Evolutionary conservation across 495 filamentous ascomycete species (phyloP).

Genomic region (Trichocladium antarcticum): DNA sequence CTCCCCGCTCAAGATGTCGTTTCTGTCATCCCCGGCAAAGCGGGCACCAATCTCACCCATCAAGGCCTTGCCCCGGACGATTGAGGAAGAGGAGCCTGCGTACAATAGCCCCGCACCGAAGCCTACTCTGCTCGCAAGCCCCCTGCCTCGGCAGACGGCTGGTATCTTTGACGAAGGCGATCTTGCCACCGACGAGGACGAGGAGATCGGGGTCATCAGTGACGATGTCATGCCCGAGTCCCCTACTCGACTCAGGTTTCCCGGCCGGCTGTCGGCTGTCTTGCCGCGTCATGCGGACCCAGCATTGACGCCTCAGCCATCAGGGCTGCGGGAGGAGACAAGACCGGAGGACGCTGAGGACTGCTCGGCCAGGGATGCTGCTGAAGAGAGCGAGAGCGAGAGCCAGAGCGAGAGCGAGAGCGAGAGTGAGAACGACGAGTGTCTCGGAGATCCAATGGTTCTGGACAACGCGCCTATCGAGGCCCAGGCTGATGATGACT

Average conservation of each 20-base stretch:
- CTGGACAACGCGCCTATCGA: slow-evolving; percentile 21
- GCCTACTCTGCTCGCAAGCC: slow-evolving; percentile 32
- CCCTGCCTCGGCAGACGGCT: slow-evolving; percentile 27
- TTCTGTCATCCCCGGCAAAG: slow-evolving; percentile 41
- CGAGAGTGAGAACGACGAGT: slow-evolving; percentile 2
- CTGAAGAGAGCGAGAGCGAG: slow-evolving; percentile 3
- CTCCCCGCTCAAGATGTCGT: slow-evolving; percentile 33
- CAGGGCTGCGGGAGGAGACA: slow-evolving; percentile 9
- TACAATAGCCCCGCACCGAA: slow-evolving; percentile 14
- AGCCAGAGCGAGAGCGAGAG: too few species aligned
- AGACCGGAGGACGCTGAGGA: not conserved
- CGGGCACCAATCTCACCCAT: slow-evolving; percentile 34
- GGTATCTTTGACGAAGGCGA: too few species aligned
- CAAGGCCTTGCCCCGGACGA: slow-evolving; percentile 15
- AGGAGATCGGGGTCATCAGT: not conserved
- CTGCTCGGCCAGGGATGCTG: not conserved
- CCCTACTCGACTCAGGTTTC: slow-evolving; percentile 31
- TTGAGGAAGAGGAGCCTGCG: slow-evolving; percentile 6
- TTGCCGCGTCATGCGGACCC: slow-evolving; percentile 41
- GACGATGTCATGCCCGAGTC: slow-evolving; percentile 20
- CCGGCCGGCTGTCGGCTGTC: slow-evolving; percentile 42
- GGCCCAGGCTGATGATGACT: not conserved
- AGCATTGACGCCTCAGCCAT: slow-evolving; percentile 22
- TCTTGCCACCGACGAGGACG: slow-evolving; percentile 4
- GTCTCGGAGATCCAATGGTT: slow-evolving; percentile 21